Conservation (phyloP, 768 basidiomycete genomes). For the Termitomyces sp. region DNA sequence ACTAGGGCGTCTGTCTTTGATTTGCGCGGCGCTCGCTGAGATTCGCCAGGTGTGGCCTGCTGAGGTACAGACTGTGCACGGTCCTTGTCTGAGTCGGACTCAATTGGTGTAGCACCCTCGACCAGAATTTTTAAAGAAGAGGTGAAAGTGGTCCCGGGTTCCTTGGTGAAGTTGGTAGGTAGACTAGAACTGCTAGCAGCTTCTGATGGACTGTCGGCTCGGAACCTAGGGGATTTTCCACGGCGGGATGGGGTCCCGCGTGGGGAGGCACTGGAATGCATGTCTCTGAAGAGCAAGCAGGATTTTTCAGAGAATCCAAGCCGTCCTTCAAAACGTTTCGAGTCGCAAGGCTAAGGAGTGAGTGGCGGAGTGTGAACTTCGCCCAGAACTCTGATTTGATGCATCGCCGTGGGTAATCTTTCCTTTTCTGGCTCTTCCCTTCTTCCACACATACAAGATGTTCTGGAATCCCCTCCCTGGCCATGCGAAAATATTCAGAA, state of each 20-base stretch:
- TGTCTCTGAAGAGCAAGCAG: slow-evolving; percentile 26
- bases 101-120: slow-evolving; percentile 68
- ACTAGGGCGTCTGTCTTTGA: slow-evolving; percentile 87
- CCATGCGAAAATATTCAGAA: neutral
- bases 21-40: slow-evolving; percentile 79
- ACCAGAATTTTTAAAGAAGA: slow-evolving; percentile 77
- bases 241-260: slow-evolving; percentile 62
- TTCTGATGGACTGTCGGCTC: slow-evolving; percentile 43
- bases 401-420: slow-evolving; percentile 45
- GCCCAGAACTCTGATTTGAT: slow-evolving; percentile 40
- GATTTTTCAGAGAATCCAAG: slow-evolving; percentile 31
- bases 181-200: slow-evolving; percentile 36
- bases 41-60: slow-evolving; percentile 37
- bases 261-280: slow-evolving; percentile 47
- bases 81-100: slow-evolving; percentile 39
- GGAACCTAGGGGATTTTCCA: slow-evolving; percentile 58
- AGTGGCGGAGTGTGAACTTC: slow-evolving; percentile 44
- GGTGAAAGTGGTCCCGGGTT: slow-evolving; percentile 51
- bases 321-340: slow-evolving; percentile 39
- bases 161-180: slow-evolving; percentile 48
- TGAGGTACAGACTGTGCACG: slow-evolving; percentile 33
- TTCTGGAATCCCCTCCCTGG: slow-evolving; percentile 11
- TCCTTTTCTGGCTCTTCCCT: slow-evolving; percentile 27
- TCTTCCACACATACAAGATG: slow-evolving; percentile 15
- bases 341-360: slow-evolving; percentile 38